These are phyloP conservation scores for Galerina sulciceps DNA, from an alignment of 768 basidiomycete genomes.

Conservation along the genomic window DNA sequence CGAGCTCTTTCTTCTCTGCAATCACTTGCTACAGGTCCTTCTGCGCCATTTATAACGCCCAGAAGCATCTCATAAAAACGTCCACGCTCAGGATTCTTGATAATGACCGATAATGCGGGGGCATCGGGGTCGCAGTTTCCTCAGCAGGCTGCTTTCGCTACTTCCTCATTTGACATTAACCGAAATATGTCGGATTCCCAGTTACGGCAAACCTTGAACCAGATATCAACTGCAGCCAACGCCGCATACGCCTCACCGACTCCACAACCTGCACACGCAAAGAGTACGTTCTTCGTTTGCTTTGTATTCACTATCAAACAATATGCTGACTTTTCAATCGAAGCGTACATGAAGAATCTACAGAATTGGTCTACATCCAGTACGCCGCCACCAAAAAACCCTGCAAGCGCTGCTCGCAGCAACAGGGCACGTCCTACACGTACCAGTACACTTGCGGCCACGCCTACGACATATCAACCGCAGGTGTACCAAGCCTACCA, in stretches of 20 bases:
- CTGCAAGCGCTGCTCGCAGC: constrained; percentile 43
- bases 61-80: not conserved
- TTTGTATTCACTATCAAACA: constrained; percentile 2
- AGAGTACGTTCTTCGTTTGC: constrained; percentile 29
- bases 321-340: constrained; percentile 1
- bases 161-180: constrained; percentile 35
- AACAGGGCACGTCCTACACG: constrained; percentile 44
- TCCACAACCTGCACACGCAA: constrained; percentile 38
- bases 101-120: constrained; percentile 33
- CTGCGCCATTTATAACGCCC: not conserved
- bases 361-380: constrained; percentile 69
- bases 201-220: constrained; percentile 64
- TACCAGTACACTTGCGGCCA: constrained; percentile 45
- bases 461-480: constrained; percentile 27
- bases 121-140: constrained; percentile 19
- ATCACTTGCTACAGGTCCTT: not conserved
- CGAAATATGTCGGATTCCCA: constrained; percentile 64
- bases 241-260: constrained; percentile 46
- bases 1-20: not conserved
- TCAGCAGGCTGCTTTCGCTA: constrained; percentile 22
- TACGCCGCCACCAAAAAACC: constrained; percentile 52
- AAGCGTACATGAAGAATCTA: constrained; percentile 66
- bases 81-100: not conserved
- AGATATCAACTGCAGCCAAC: constrained; percentile 45
- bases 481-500: constrained; percentile 29